phyloP scores from a whole-genome alignment of 495 filamentous ascomycete species.

The Penicillium dipodomyicola region DNA sequence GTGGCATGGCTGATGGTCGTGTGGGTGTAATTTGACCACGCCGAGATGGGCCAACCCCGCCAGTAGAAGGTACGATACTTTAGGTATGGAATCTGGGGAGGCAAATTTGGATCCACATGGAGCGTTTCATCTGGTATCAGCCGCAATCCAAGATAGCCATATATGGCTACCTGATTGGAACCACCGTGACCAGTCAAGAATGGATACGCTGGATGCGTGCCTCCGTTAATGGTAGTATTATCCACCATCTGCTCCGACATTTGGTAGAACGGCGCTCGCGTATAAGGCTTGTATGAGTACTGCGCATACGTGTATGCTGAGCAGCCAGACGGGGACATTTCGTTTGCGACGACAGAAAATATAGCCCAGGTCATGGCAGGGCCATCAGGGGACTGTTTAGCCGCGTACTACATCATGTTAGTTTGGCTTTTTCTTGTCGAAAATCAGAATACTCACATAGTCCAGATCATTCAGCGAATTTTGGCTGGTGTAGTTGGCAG shows the following conservation, averaged over 20 bases:
- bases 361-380: conserved; percentile 69
- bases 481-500: conserved; percentile 50
- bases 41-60: conserved; percentile 63
- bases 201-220: conserved; percentile 63
- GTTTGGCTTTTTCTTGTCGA: not conserved
- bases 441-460: conserved; percentile 41
- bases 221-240: conserved; percentile 61
- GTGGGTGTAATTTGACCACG: conserved; percentile 62
- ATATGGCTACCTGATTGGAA: conserved; percentile 59
- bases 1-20: conserved; percentile 56
- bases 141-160: conserved; percentile 60
- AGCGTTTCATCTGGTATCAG: conserved; percentile 51
- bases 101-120: conserved; percentile 57
- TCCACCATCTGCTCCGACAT: conserved; percentile 70
- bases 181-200: conserved; percentile 69
- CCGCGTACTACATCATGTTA: conserved; percentile 49
- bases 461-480: conserved; percentile 56
- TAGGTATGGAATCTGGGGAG: conserved; percentile 60
- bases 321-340: conserved; percentile 59
- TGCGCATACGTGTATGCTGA: conserved; percentile 62
- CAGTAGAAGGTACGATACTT: conserved; percentile 68
- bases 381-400: conserved; percentile 59
- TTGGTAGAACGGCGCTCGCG: conserved; percentile 51
- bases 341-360: conserved; percentile 59
- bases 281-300: conserved; percentile 57